Base-by-base conservation (phyloP, 441 rosid species). In the Cnidoscolus chayamansa region DNA sequence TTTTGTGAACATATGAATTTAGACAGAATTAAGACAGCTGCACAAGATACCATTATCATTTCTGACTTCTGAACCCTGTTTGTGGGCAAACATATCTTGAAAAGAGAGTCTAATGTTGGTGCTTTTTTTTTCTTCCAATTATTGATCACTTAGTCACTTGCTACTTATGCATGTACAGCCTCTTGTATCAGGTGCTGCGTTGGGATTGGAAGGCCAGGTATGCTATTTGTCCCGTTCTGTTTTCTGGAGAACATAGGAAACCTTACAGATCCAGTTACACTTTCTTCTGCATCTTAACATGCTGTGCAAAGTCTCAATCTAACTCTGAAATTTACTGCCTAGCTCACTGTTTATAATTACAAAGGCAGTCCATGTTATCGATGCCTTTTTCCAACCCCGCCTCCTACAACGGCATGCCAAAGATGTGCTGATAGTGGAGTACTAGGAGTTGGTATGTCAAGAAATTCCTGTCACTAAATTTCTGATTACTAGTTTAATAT, bases 201-300 rank as follows among this genome's bases (percentile, higher is more conserved):
- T 95, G 68, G 99, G 99, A 74, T 78, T 91, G 80, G 98, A 95
- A 70, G 99, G 99, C 66, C 99, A 94, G 97, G 98, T 92, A 86
- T 68, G 59, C 43, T 32, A 25, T 25, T 45, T 70, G 31, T 58
- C 68, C 8, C 50, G 19, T 59, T 30, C 50, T 40, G 20, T 37
- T 72, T 69, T 15, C 59, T 65, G 37, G 35, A 37, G 58, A 58
- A 15, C 56, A 20, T 8, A 40, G 67, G 7, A 66, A 11, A 11
- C 43, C 43, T 40, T 67, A 35, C 2, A 10, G 73, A 19, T 80
- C 7, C 17, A n/a, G 3, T 19, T 40, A 19, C 32, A 31, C 62
- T 17, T 31, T 57, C 19, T 50, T 64, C 17, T 16, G 13, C 7
- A 30, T 49, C 37, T 35, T 58, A 56, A 9, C 49, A 25, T 60